Percentiles rank a stretch among this genome's conserved stretches.
These are phyloP conservation scores for Pezicula rhizophila DNA, from an alignment of 2,329 filamentous ascomycete species.

Conservation along the genomic window DNA sequence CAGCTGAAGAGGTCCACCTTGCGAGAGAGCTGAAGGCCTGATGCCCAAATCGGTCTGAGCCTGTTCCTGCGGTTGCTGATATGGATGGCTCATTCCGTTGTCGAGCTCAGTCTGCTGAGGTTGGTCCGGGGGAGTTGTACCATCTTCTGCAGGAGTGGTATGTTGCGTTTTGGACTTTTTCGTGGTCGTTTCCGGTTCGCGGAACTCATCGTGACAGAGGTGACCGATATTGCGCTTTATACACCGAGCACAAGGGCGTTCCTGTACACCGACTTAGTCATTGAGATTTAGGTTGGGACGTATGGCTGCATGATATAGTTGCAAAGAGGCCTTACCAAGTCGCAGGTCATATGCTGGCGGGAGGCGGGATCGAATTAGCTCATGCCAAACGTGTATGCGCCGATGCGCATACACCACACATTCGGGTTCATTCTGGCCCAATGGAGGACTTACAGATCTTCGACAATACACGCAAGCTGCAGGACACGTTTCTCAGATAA, in stretches of 20 bases:
- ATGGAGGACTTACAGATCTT: constrained; percentile 69
- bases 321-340: constrained; percentile 59
- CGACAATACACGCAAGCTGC: constrained; percentile 84
- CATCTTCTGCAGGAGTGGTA: constrained; percentile 51
- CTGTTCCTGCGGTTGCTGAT: constrained; percentile 49
- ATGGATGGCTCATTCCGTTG: constrained; percentile 45
- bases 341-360: constrained; percentile 81
- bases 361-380: constrained; percentile 28
- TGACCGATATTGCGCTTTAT: constrained; percentile 98
- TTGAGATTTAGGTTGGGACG: constrained; percentile 23
- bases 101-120: constrained; percentile 35
- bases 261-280: constrained; percentile 46
- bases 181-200: constrained; percentile 60
- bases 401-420: constrained; percentile 23
- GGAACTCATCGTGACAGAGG: constrained; percentile 94
- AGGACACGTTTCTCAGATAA: constrained; percentile 34
- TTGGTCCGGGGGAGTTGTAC: constrained; percentile 49
- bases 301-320: constrained; percentile 21
- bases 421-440: constrained; percentile 21
- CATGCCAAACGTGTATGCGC: constrained; percentile 25
- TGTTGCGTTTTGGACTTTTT: constrained; percentile 72
- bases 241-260: constrained; percentile 93
- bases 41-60: constrained; percentile 33
- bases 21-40: constrained; percentile 31
- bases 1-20: constrained; percentile 55